Evolutionary conservation across 805 yeast genomes (phyloP), one percentile per base, ranked within the genome.

Genomic region (Wickerhamiella shivajii): DNA sequence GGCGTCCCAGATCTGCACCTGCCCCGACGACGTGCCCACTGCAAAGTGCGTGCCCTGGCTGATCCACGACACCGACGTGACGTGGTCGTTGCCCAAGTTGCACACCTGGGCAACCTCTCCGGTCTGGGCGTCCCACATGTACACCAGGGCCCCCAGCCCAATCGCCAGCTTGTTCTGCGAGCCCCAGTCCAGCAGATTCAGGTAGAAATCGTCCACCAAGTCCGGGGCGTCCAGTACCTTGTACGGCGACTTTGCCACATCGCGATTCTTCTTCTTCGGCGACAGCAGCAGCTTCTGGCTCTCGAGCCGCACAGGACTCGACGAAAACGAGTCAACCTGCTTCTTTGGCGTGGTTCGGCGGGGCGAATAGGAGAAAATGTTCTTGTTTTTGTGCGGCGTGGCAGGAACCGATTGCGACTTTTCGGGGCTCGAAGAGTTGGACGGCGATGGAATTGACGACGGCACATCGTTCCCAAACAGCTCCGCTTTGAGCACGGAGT

Each of bases 141-240:
- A 90, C 1, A 85, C 95, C 29, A 79, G 67, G 31, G 80, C 73
- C 0, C 90, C 92, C 27, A 90, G 61, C 0, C 95, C 97, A 5
- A 90, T 97, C 2, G 87, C 94, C 25, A 90, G 59, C 21, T 79
- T 60, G 53, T 87, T 93, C 38, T 76, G 81, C 17, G 81, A 69
- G 0, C 96, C 93, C 98, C 98, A 87, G 52, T 90, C 97, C 1
- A 90, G 78, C 37, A 90, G 63, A 47, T 90, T 90, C 32, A 84
- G 64, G 52, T 87, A 87, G 50, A 85, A 87, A 52, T 87, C 97
- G 52, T 90, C 97, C 5, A 83, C 83, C 15, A 90, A 61, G 30
- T 83, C 93, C 0, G 97, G 98, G 0, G 98, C 98, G 57, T 87
- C 98, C 27, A 87, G 65, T 4, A 87, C 96, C 36, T 94, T 66